phyloP scores from a whole-genome alignment of 352 stramenopile genomes.

The Phytophthora foliorum region DNA sequence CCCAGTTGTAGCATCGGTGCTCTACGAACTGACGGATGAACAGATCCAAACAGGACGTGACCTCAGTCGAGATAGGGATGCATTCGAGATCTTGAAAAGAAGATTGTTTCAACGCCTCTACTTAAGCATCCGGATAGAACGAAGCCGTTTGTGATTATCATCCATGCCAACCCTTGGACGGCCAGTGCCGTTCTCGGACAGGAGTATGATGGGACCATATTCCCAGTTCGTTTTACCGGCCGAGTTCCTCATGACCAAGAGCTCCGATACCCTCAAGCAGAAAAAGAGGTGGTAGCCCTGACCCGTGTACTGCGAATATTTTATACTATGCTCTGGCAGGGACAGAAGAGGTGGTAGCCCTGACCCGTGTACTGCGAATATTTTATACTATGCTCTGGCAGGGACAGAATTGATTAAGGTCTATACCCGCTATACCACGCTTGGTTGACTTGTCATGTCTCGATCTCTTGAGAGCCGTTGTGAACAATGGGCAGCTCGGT shows the following conservation, averaged over 20 bases:
- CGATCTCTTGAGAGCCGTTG: not conserved
- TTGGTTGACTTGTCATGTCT: not conserved
- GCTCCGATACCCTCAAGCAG: conserved; percentile 6
- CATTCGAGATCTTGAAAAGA: too few species aligned
- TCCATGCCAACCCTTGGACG: too few species aligned
- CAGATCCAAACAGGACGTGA: too few species aligned
- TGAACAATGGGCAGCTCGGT: too few species aligned
- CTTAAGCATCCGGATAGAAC: too few species aligned
- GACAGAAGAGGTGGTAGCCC: not conserved
- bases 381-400: not conserved
- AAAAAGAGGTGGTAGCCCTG: conserved; percentile 6
- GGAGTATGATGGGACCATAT: conserved; percentile 1
- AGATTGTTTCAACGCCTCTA: too few species aligned
- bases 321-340: not conserved
- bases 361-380: not conserved
- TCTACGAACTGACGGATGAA: too few species aligned
- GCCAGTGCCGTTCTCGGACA: too few species aligned
- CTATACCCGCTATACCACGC: not conserved
- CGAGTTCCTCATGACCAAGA: conserved; percentile 12
- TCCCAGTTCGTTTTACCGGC: conserved; percentile 6
- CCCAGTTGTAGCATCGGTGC: too few species aligned
- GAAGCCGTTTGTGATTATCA: too few species aligned
- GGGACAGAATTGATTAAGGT: not conserved
- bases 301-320: not conserved
- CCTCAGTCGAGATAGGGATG: too few species aligned